Conservation (phyloP, 345 rosid genomes). For the Moringa oleifera region DNA sequence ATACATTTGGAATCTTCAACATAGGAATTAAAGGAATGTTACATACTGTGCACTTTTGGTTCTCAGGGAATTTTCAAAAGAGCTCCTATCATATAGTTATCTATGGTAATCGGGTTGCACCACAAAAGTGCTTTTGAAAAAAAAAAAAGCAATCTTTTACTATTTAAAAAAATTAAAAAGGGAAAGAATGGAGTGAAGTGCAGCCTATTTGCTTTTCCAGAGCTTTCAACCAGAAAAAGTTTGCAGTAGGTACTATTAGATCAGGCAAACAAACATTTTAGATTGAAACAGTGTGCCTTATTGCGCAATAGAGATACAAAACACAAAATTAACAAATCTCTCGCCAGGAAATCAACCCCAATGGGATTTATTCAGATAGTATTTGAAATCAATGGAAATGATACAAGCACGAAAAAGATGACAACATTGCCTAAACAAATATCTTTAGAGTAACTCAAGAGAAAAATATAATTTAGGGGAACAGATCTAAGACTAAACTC, state of each 20-base stretch:
- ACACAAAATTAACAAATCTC: no score
- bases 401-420: conserved; percentile 13
- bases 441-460: conserved; percentile 15
- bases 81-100: no score
- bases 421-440: conserved; percentile 1
- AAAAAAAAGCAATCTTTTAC: no score
- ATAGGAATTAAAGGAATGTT: no score
- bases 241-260: background rate
- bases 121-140: no score
- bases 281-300: background rate
- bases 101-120: no score
- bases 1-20: background rate
- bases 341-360: background rate
- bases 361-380: background rate
- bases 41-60: no score
- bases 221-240: background rate
- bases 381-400: conserved; percentile 15
- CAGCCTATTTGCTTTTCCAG: background rate
- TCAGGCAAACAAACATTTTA: background rate
- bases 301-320: background rate
- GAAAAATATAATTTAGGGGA: conserved; percentile 1
- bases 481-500: conserved; percentile 16
- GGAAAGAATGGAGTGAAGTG: background rate
- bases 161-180: no score
- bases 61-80: no score